phyloP scores from a whole-genome alignment of 441 rosid species.

The Populus hybrid region DNA sequence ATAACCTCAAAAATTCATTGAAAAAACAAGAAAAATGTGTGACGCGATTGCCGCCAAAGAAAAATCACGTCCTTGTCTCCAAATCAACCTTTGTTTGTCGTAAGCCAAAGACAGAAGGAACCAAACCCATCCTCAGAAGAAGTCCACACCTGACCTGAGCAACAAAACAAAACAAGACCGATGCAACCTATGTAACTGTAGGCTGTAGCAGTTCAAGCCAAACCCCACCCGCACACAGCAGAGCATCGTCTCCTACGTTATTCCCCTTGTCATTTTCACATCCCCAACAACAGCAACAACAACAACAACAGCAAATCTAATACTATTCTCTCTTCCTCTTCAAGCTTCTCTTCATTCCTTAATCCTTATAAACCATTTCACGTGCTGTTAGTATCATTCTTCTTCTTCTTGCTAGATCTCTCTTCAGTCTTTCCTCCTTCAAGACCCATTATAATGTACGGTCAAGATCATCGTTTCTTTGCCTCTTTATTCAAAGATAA shows the following conservation, averaged over 20 bases:
- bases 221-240: not conserved
- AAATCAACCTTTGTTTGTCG: not conserved
- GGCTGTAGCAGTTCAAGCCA: conserved; percentile 7
- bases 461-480: conserved; percentile 38
- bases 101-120: not conserved
- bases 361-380: not conserved
- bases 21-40: not conserved
- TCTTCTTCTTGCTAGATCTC: not conserved
- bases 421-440: not conserved
- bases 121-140: not conserved
- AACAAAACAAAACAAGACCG: conserved; percentile 3
- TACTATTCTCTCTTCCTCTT: conserved; percentile 20
- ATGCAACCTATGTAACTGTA: conserved; percentile 21
- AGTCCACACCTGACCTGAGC: not conserved
- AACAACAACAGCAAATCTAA: not conserved
- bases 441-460: conserved; percentile 36
- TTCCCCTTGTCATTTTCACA: conserved; percentile 12
- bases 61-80: not conserved
- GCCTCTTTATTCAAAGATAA: conserved; percentile 21
- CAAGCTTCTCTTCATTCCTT: not conserved
- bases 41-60: not conserved
- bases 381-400: not conserved
- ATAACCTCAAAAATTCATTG: not conserved
- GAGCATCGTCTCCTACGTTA: not conserved
- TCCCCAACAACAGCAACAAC: not conserved